These are phyloP conservation scores for Pleurotus salmoneostramineus DNA, from an alignment of 768 basidiomycete species.

Conservation along the genomic window DNA sequence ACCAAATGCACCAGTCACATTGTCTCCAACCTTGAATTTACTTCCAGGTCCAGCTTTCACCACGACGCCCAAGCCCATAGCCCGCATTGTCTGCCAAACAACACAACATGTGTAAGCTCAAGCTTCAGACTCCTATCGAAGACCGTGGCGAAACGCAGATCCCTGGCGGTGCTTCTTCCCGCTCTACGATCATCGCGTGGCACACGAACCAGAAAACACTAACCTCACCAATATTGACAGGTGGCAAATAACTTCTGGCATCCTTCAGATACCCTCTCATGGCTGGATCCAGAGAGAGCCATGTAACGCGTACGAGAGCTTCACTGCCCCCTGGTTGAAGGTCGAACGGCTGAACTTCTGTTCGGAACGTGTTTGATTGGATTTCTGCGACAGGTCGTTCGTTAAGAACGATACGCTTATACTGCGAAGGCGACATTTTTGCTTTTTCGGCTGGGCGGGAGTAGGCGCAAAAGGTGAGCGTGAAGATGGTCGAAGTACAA, in stretches of 20 bases:
- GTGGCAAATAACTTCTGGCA: slow-evolving; percentile 64
- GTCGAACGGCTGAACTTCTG: slow-evolving; percentile 47
- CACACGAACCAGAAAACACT: slow-evolving; percentile 4
- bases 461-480: neutral
- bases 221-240: slow-evolving; percentile 66
- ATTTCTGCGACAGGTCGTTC: slow-evolving; percentile 70
- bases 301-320: slow-evolving; percentile 75
- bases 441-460: neutral
- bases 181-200: neutral
- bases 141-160: neutral
- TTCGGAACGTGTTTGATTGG: slow-evolving; percentile 70
- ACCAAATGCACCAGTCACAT: slow-evolving; percentile 65
- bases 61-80: slow-evolving; percentile 62
- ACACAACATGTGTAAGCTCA: neutral
- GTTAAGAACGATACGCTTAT: slow-evolving; percentile 71
- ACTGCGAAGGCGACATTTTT: slow-evolving; percentile 23
- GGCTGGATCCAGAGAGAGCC: slow-evolving; percentile 81
- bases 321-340: slow-evolving; percentile 50
- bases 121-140: neutral
- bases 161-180: neutral
- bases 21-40: slow-evolving; percentile 59
- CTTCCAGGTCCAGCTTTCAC: slow-evolving; percentile 52
- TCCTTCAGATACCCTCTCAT: slow-evolving; percentile 85
- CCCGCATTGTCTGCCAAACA: slow-evolving; percentile 50
- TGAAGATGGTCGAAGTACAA: too few species aligned